Evolutionary conservation across 495 filamentous ascomycete genomes (phyloP).

Genomic region (Penicillium roqueforti): DNA sequence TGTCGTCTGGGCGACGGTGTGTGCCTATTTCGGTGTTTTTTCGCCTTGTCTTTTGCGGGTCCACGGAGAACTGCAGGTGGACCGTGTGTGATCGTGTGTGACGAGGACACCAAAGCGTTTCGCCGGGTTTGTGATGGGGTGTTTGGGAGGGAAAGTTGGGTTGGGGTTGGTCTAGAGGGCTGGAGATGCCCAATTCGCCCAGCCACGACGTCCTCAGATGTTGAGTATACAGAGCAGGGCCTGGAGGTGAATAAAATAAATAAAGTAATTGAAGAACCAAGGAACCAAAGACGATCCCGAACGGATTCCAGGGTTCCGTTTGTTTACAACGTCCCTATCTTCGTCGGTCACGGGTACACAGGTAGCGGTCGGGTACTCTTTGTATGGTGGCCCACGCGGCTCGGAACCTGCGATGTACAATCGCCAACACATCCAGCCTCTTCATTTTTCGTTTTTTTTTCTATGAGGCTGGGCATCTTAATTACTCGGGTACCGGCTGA

Average conservation of each 20-base stretch:
- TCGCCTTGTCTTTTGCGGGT: slow-evolving; percentile 10
- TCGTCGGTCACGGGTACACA: too few relatives aligned
- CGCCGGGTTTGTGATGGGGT: background rate
- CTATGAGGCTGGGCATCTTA: slow-evolving; percentile 5
- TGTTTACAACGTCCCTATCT: slow-evolving; percentile 7
- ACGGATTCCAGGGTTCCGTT: slow-evolving; percentile 18
- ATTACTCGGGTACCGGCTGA: slow-evolving; percentile 5
- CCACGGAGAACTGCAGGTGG: slow-evolving; percentile 15
- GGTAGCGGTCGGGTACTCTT: slow-evolving; percentile 6
- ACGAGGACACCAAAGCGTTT: slow-evolving; percentile 5
- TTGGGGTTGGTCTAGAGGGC: background rate
- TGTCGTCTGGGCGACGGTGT: slow-evolving; percentile 26
- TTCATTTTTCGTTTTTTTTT: slow-evolving; percentile 9
- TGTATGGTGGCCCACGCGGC: slow-evolving; percentile 3
- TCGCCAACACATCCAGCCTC: slow-evolving; percentile 9
- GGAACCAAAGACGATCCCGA: slow-evolving; percentile 18
- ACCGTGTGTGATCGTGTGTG: slow-evolving; percentile 15
- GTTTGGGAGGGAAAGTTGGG: background rate
- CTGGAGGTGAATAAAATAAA: background rate
- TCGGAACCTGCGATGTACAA: slow-evolving; percentile 7
- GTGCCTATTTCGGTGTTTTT: slow-evolving; percentile 6
- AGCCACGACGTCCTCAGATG: background rate
- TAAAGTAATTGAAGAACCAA: slow-evolving; percentile 1
- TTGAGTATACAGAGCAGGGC: background rate
- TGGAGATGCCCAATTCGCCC: background rate